Evolutionary conservation across 805 yeast genomes (phyloP).

Genomic region (Spathaspora sp.): DNA sequence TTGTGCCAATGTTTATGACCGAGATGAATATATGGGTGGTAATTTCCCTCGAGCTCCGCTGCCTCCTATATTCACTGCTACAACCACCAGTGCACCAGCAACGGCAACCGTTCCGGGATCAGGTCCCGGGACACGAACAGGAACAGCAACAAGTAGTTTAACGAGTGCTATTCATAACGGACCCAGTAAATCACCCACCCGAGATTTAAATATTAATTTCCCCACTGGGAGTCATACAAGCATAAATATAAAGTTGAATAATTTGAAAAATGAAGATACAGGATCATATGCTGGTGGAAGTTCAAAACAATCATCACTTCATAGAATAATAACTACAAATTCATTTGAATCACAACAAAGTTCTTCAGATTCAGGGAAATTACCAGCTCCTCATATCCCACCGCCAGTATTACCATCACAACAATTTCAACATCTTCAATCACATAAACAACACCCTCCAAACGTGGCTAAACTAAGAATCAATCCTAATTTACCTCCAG

Average conservation of each 20-base stretch:
- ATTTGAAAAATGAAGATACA: background rate
- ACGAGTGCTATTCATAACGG: background rate
- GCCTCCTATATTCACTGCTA: conserved; percentile 1
- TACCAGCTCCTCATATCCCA: background rate
- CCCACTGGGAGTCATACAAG: background rate
- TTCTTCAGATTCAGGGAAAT: background rate
- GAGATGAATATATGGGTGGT: background rate
- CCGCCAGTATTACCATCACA: background rate
- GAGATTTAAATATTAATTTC: background rate
- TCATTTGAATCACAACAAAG: background rate
- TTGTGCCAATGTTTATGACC: conserved; percentile 19
- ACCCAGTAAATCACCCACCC: background rate
- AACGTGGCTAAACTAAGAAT: background rate
- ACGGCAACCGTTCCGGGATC: background rate
- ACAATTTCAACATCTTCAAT: background rate
- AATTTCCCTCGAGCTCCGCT: background rate
- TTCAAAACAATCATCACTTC: background rate
- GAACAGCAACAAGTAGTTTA: background rate
- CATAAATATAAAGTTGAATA: background rate
- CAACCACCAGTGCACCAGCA: background rate
- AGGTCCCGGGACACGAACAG: background rate
- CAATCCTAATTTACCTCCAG: background rate
- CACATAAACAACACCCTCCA: background rate
- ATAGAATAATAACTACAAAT: background rate
- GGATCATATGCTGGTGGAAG: background rate